Percentiles rank a stretch among this genome's conserved stretches.
phyloP scores from a whole-genome alignment of 192 early-diverging fungal species.

The Backusella macrospora region DNA sequence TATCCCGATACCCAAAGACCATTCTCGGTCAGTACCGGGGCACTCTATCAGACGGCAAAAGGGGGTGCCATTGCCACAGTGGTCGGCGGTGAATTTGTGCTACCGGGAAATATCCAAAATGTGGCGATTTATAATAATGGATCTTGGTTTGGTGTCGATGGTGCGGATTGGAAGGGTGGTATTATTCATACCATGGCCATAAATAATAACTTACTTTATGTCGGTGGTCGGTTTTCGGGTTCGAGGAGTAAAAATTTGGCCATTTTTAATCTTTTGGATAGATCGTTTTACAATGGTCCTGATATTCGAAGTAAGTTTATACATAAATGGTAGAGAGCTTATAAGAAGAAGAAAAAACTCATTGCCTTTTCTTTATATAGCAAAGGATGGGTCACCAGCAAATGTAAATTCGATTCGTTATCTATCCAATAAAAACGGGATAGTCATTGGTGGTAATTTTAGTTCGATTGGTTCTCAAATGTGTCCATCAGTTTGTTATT shows the following conservation, averaged over 20 bases:
- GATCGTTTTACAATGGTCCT: constrained; percentile 27
- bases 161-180: constrained; percentile 44
- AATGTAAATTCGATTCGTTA: constrained; percentile 34
- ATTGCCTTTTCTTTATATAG: constrained; percentile 22
- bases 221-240: constrained; percentile 56
- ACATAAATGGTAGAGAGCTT: too few relatives aligned
- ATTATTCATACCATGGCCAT: constrained; percentile 53
- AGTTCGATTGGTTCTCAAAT: constrained; percentile 44
- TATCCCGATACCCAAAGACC: constrained; percentile 1
- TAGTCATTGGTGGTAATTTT: constrained; percentile 65
- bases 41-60: constrained; percentile 50
- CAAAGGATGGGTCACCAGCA: constrained; percentile 23
- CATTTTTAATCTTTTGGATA: constrained; percentile 55
- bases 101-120: constrained; percentile 44
- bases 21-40: constrained; percentile 48
- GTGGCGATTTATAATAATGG: constrained; percentile 51
- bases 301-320: constrained; percentile 33
- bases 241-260: constrained; percentile 31
- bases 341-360: constrained; percentile 41
- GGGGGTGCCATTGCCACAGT: constrained; percentile 39
- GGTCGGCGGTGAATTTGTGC: constrained; percentile 59
- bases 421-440: constrained; percentile 24
- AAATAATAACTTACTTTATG: constrained; percentile 55
- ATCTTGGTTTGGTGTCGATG: constrained; percentile 46
- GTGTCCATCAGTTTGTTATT: constrained; percentile 38